Conservation (phyloP, 2,329 filamentous ascomycete species). For the Pestalotiopsis sp. region DNA sequence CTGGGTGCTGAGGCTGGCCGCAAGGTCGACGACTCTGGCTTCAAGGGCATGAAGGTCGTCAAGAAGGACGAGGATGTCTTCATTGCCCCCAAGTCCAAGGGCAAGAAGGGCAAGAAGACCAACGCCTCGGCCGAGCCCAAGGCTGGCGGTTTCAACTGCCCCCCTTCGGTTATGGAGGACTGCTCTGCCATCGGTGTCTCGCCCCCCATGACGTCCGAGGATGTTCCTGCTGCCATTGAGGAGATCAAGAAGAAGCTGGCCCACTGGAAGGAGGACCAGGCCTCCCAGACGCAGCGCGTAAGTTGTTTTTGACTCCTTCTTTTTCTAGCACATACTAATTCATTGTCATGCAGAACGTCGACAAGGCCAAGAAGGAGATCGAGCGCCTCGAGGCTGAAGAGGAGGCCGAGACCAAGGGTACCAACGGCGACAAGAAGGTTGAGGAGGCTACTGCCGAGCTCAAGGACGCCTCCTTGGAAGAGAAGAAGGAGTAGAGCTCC, state of each 20-base stretch:
- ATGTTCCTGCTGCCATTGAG: constrained; percentile 78
- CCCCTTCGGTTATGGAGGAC: constrained; percentile 89
- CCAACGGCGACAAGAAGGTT: constrained; percentile 53
- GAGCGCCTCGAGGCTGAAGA: constrained; percentile 78
- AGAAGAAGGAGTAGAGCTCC: constrained; percentile 51
- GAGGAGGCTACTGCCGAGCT: constrained; percentile 56
- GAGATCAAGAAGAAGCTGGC: constrained; percentile 92
- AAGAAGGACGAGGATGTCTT: constrained; percentile 85
- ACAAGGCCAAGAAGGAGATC: constrained; percentile 95
- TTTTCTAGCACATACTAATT: constrained; percentile 29
- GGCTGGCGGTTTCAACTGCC: constrained; percentile 70
- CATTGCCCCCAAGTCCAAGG: constrained; percentile 79
- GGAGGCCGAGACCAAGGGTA: constrained; percentile 49
- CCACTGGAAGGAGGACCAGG: constrained; percentile 90
- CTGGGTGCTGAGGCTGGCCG: constrained; percentile 80
- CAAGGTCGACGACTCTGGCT: constrained; percentile 79
- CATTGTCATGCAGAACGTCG: constrained; percentile 72
- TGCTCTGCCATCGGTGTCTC: constrained; percentile 83
- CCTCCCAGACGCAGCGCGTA: constrained; percentile 87
- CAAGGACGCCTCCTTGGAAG: constrained; percentile 54
- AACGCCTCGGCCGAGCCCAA: constrained; percentile 47
- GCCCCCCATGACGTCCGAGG: constrained; percentile 82
- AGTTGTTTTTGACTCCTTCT: constrained; percentile 35
- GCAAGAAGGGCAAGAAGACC: constrained; percentile 84
- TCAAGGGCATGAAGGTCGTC: constrained; percentile 83